A percentile compares a stretch with the other conserved stretches of the same genome.
phyloP scores from a whole-genome alignment of 805 yeast genomes.

The Teunomyces pallodes region DNA sequence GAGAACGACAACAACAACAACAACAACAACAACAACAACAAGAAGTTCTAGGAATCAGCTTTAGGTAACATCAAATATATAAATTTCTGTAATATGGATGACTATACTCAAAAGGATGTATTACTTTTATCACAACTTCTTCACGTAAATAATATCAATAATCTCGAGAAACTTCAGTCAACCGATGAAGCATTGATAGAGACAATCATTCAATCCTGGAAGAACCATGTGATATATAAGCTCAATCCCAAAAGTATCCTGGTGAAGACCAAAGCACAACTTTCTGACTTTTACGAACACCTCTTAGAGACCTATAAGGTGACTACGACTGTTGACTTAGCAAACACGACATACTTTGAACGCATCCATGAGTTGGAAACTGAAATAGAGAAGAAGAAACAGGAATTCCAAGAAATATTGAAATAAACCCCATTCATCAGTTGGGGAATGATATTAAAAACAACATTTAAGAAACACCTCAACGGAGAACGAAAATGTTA shows the following conservation, averaged over 20 bases:
- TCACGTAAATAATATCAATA: slow-evolving; percentile 30
- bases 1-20: background rate
- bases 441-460: background rate
- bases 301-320: slow-evolving; percentile 21
- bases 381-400: slow-evolving; percentile 22
- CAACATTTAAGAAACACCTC: background rate
- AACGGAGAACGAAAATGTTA: too few relatives aligned
- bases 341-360: slow-evolving; percentile 31
- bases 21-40: too few relatives aligned
- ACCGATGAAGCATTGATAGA: slow-evolving; percentile 17
- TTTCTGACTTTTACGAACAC: slow-evolving; percentile 23
- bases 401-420: slow-evolving; percentile 17
- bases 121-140: slow-evolving; percentile 38
- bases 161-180: slow-evolving; percentile 15
- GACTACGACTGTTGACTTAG: slow-evolving; percentile 37
- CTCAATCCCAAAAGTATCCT: slow-evolving; percentile 23
- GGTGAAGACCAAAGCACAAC: slow-evolving; percentile 16
- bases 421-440: background rate
- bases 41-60: too few relatives aligned
- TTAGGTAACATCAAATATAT: background rate
- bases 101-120: slow-evolving; percentile 25
- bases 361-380: slow-evolving; percentile 33
- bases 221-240: slow-evolving; percentile 24
- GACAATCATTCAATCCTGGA: slow-evolving; percentile 29
- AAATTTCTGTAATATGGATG: background rate